These are phyloP conservation scores for Bruguiera parviflora DNA, from an alignment of 345 rosid genomes.

Conservation along the genomic window DNA sequence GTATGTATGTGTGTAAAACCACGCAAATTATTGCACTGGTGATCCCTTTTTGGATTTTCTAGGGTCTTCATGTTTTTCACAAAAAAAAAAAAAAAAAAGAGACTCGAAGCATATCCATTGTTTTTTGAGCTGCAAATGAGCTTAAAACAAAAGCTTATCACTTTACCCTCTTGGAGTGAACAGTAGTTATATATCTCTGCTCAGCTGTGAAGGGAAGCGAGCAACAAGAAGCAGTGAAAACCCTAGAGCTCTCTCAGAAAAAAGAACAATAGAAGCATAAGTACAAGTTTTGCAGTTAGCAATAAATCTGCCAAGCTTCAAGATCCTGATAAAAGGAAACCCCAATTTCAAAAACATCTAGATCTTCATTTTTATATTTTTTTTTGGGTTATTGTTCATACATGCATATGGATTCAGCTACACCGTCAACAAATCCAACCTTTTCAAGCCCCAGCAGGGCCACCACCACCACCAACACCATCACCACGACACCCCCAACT, in stretches of 20 bases:
- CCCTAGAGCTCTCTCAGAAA: too few species aligned
- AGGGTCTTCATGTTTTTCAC: not conserved
- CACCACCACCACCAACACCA: not conserved
- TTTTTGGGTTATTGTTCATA: not conserved
- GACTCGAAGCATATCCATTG: not conserved
- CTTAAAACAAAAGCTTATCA: too few species aligned
- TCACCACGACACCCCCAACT: not conserved
- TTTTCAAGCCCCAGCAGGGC: constrained; percentile 11
- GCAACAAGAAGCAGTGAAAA: too few species aligned
- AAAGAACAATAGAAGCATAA: too few species aligned
- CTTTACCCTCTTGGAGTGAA: too few species aligned
- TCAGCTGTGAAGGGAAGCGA: too few species aligned
- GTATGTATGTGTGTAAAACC: not conserved
- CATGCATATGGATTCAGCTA: constrained; percentile 22
- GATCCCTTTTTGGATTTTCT: constrained; percentile 9
- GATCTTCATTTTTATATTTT: not conserved
- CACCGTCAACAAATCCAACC: constrained; percentile 16
- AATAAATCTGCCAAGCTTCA: not conserved
- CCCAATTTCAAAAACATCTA: constrained; percentile 12
- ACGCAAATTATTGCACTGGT: constrained; percentile 14
- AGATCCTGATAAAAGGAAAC: constrained; percentile 16
- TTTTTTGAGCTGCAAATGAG: too few species aligned
- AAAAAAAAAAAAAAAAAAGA: not conserved
- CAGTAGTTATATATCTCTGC: too few species aligned
- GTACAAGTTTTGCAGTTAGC: not conserved